Conservation (phyloP, 768 basidiomycete species). For the Trametes maxima region DNA sequence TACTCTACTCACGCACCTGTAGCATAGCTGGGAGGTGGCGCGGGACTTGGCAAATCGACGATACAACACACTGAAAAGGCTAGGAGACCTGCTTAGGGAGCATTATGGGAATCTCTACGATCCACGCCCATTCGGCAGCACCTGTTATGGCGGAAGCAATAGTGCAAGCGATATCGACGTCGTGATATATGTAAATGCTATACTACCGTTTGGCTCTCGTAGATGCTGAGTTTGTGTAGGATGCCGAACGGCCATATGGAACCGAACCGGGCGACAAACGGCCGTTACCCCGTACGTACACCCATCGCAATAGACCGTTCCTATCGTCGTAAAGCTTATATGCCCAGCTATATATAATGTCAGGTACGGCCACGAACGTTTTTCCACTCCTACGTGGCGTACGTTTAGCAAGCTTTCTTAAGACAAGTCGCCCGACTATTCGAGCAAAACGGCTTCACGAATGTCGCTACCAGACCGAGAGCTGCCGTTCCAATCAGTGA, state of each 20-base stretch:
- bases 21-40: not conserved
- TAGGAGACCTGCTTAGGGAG: not conserved
- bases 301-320: no score
- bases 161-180: constrained; percentile 52
- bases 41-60: not conserved
- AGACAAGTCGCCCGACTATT: constrained; percentile 37
- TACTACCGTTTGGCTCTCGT: not conserved
- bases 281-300: constrained; percentile 34
- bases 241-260: constrained; percentile 34
- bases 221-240: constrained; percentile 32
- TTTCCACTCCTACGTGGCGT: not conserved
- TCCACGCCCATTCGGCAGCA: constrained; percentile 52
- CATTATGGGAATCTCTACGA: constrained; percentile 27
- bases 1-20: no score
- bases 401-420: not conserved
- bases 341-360: constrained; percentile 36
- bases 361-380: constrained; percentile 20
- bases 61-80: not conserved
- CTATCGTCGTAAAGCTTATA: not conserved
- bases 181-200: constrained; percentile 47
- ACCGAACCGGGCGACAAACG: constrained; percentile 30
- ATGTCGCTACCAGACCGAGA: constrained; percentile 26
- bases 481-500: constrained; percentile 43
- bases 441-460: constrained; percentile 37
- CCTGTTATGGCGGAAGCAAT: constrained; percentile 47